Evolutionary conservation across 768 basidiomycete species (phyloP).

Genomic region (Tephrocybe sp.): DNA sequence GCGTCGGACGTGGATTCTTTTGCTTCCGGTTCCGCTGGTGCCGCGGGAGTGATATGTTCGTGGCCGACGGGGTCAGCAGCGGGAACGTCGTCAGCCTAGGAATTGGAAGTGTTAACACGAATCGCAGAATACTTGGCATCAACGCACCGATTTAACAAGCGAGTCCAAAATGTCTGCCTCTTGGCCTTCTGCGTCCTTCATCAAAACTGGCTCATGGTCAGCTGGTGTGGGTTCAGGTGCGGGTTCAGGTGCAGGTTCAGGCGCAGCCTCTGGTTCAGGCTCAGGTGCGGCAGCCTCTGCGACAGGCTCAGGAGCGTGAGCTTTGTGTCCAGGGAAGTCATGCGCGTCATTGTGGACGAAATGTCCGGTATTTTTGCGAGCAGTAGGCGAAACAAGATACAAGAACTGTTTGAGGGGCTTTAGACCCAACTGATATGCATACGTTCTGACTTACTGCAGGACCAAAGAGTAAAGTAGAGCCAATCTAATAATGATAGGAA

Average conservation of each 20-base stretch:
- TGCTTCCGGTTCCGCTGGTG: slow-evolving; percentile 3
- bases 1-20: not conserved
- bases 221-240: slow-evolving; percentile 5
- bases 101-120: not conserved
- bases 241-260: slow-evolving; percentile 7
- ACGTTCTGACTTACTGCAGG: slow-evolving; percentile 34
- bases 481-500: slow-evolving; percentile 29
- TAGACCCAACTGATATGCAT: not conserved
- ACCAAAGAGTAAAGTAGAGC: slow-evolving; percentile 38
- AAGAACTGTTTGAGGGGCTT: slow-evolving; percentile 29
- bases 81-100: slow-evolving; percentile 17
- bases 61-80: slow-evolving; percentile 12
- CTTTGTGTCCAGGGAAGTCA: slow-evolving; percentile 27
- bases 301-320: slow-evolving; percentile 1
- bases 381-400: slow-evolving; percentile 41
- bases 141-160: slow-evolving; percentile 24
- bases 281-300: slow-evolving; percentile 14
- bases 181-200: slow-evolving; percentile 42
- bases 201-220: slow-evolving; percentile 21
- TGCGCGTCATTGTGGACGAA: slow-evolving; percentile 35
- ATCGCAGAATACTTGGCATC: not conserved
- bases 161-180: slow-evolving; percentile 36
- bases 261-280: slow-evolving; percentile 12
- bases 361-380: slow-evolving; percentile 30
- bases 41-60: not conserved